phyloP scores from a whole-genome alignment of 2,329 filamentous ascomycete genomes.

The Sporothrix euskadiensis region DNA sequence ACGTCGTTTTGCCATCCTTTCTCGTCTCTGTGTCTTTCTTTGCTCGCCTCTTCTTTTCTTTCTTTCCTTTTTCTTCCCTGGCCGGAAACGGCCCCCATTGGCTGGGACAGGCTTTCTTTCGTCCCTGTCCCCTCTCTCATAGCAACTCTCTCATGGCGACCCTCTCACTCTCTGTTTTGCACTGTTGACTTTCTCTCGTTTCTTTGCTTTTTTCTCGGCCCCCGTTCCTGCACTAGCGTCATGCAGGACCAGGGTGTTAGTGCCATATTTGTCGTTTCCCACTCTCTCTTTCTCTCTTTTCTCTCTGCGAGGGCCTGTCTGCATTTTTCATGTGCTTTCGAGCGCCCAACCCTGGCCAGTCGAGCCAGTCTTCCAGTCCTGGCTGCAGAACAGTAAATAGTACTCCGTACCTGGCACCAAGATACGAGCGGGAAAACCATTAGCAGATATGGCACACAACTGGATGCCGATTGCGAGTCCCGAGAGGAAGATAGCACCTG shows the following conservation, averaged over 20 bases:
- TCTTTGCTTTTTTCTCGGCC: conserved; percentile 20
- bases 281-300: neutral
- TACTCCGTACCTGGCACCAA: neutral
- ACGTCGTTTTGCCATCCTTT: neutral
- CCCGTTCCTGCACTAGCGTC: conserved; percentile 30
- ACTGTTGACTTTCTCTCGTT: neutral
- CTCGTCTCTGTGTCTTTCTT: neutral
- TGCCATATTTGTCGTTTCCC: neutral
- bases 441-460: neutral
- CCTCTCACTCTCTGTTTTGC: neutral
- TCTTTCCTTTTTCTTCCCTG: neutral
- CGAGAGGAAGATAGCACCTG: neutral
- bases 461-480: neutral
- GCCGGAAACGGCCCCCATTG: conserved; percentile 6
- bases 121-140: neutral
- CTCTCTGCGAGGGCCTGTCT: neutral
- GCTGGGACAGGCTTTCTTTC: neutral
- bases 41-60: neutral
- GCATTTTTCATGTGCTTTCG: conserved; percentile 21
- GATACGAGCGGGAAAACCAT: conserved; percentile 6
- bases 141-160: neutral
- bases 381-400: neutral
- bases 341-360: neutral
- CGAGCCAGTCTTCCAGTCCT: neutral
- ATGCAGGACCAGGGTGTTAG: conserved; percentile 25